Percentiles rank a stretch among this genome's conserved stretches.
Evolutionary conservation across 108 stramenopile genomes (phyloP).

Genomic region (Fragilaria crotonensis): DNA sequence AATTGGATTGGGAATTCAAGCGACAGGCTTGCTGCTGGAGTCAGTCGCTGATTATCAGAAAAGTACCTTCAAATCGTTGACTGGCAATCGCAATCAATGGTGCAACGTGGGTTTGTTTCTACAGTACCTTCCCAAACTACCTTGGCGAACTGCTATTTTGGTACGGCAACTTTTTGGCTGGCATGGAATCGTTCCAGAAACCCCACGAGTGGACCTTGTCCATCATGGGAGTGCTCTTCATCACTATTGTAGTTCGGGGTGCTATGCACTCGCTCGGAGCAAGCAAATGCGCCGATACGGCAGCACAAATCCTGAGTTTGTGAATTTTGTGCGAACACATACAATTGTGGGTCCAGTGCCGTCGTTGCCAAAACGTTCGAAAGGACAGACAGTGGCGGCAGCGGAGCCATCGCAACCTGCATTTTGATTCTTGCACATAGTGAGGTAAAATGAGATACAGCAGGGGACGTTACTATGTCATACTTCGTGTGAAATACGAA

Average conservation of each 20-base stretch:
- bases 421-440: too few species aligned
- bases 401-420: too few species aligned
- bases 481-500: too few species aligned
- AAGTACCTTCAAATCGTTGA: slow-evolving; percentile 27
- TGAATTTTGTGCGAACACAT: slow-evolving; percentile 6
- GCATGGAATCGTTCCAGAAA: slow-evolving; percentile 1
- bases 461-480: too few species aligned
- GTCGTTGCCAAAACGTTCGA: too few species aligned
- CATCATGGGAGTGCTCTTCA: slow-evolving; percentile 6
- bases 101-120: slow-evolving; percentile 50
- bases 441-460: too few species aligned
- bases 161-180: slow-evolving; percentile 39
- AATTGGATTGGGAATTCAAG: slow-evolving; percentile 26
- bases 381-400: too few species aligned
- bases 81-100: slow-evolving; percentile 35
- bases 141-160: slow-evolving; percentile 55
- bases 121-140: slow-evolving; percentile 50
- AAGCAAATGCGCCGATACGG: slow-evolving; percentile 10
- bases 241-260: not conserved
- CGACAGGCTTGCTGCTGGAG: slow-evolving; percentile 39
- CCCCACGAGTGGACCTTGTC: not conserved
- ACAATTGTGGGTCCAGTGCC: slow-evolving; percentile 1
- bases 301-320: slow-evolving; percentile 41
- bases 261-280: not conserved
- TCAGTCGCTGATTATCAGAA: slow-evolving; percentile 54